Base-by-base conservation (phyloP, 1,284 basidiomycete species). In the Melampsora americana region DNA sequence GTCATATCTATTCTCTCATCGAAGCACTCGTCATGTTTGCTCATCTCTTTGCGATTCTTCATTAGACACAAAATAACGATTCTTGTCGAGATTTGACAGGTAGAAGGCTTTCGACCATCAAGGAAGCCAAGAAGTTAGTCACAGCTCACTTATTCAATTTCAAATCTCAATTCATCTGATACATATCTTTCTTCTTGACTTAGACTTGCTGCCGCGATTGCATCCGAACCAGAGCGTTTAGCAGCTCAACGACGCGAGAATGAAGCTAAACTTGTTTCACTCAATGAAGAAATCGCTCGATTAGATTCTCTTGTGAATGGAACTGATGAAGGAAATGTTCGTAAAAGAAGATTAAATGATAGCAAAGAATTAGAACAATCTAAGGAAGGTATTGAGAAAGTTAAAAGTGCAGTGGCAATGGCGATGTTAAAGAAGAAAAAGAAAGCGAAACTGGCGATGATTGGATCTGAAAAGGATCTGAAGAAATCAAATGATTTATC, bases 31-130 rank as follows among this genome's bases (percentile, higher is more conserved):
- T 23, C 2, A 56, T n/a, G 12, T 18, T 28, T 56, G 0, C 20
- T 9, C 32, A 30, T 62, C 5, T 16, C 20, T 18, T 18, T 26
- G 18, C 78, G 79, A 28, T 66, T n/a, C 26, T 44, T 60, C 30
- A 28, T 71, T 78, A 80, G 77, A 78, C 78, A 67, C 92, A 87
- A 81, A 98, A 98, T 84, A 94, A 93, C 80, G 95, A 98, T 83
- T 92, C 92, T 9, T 99, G 95, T 83, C 86, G 95, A 61, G 96
- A 99, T 82, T 86, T 99, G 66, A 93, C 88, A 78, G 95, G 95
- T 0, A 86, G 95, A 69, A 86, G 94, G 73, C 84, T 99, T 32
- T 93, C 92, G 79, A 96, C 95, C 0, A 89, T 98, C 81, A 97
- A 97, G 84, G 94, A 98, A 81, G 95, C 95, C 1, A 92, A 97